phyloP scores from a whole-genome alignment of 768 basidiomycete genomes.

The Paxillus rubicundulus region DNA sequence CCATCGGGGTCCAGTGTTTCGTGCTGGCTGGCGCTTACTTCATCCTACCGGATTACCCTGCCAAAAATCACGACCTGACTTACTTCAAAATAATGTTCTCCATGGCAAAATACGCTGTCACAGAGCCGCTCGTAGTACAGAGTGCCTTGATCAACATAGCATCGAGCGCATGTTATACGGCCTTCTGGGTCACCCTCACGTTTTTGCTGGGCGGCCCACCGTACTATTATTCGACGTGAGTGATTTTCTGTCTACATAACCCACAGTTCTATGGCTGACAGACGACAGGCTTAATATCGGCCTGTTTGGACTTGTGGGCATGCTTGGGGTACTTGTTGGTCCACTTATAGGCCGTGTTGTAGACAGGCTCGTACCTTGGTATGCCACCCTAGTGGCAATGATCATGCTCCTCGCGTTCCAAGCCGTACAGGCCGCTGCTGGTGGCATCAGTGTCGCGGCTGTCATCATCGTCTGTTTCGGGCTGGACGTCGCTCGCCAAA shows the following conservation, averaged over 20 bases:
- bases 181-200: constrained; percentile 74
- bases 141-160: constrained; percentile 62
- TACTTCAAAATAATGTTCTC: constrained; percentile 70
- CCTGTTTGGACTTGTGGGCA: no score
- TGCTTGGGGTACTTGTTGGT: no score
- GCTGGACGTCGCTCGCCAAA: constrained; percentile 75
- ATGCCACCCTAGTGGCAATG: constrained; percentile 60
- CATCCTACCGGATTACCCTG: constrained; percentile 80
- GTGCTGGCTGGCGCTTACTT: constrained; percentile 61
- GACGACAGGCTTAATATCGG: no score
- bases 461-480: constrained; percentile 69
- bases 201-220: constrained; percentile 78
- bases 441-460: constrained; percentile 65
- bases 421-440: constrained; percentile 65
- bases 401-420: constrained; percentile 49
- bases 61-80: constrained; percentile 61
- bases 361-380: constrained; percentile 29
- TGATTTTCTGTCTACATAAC: no score
- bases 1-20: constrained; percentile 64
- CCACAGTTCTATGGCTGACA: no score
- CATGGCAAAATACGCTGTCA: constrained; percentile 74
- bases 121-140: constrained; percentile 76
- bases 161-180: constrained; percentile 55
- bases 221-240: constrained; percentile 60
- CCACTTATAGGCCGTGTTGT: no score